These are phyloP conservation scores for Mortierella sp. DNA, from an alignment of 371 early-diverging fungal genomes.

Conservation along the genomic window DNA sequence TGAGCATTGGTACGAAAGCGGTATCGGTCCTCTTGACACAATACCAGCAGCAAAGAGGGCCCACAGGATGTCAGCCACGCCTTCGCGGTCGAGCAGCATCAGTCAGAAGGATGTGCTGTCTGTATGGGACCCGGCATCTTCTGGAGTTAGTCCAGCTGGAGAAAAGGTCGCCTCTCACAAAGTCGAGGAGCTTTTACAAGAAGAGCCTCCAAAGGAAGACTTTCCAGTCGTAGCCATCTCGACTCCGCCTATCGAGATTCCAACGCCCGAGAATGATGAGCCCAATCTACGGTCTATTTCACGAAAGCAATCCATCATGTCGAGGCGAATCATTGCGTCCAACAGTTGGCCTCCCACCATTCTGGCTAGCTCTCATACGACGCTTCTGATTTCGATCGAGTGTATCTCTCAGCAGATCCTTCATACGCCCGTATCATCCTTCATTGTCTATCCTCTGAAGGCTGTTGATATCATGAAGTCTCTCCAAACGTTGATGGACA, in stretches of 20 bases:
- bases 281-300: conserved; percentile 18
- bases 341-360: conserved; percentile 53
- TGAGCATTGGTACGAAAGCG: conserved; percentile 31
- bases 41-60: background rate
- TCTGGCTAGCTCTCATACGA: conserved; percentile 47
- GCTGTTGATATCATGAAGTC: conserved; percentile 63
- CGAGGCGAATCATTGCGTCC: conserved; percentile 48
- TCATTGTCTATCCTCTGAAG: conserved; percentile 37
- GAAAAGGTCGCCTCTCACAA: no score
- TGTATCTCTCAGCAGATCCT: conserved; percentile 51
- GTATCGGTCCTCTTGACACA: conserved; percentile 27
- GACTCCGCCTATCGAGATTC: conserved; percentile 22
- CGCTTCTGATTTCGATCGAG: conserved; percentile 44
- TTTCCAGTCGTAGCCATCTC: background rate
- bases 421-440: conserved; percentile 33
- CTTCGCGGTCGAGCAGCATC: conserved; percentile 38
- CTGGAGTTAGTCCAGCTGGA: no score
- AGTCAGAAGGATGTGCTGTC: conserved; percentile 4
- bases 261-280: conserved; percentile 7
- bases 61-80: background rate
- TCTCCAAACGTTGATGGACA: conserved; percentile 63
- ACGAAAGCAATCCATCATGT: conserved; percentile 43
- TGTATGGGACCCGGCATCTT: background rate
- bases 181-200: no score
- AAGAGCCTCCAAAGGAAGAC: background rate